phyloP scores from a whole-genome alignment of 257 asterid species.

The Salvia splendens region DNA sequence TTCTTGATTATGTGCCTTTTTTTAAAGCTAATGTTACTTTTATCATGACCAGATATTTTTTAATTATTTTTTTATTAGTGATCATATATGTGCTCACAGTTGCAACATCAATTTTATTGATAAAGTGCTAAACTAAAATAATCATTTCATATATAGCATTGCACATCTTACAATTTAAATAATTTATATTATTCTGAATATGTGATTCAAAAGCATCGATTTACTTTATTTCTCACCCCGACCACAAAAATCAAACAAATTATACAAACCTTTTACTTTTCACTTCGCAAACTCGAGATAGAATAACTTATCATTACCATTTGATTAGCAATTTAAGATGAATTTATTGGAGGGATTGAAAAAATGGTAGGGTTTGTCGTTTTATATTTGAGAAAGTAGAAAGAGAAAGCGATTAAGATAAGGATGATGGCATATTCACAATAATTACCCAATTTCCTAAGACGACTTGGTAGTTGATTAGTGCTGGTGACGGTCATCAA shows the following conservation, averaged over 20 bases:
- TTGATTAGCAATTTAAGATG: conserved; percentile 32
- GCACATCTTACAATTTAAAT: too few species aligned
- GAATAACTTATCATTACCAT: conserved; percentile 29
- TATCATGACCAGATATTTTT: background rate
- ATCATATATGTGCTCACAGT: background rate
- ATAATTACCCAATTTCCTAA: conserved; percentile 21
- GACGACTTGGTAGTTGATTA: conserved; percentile 7
- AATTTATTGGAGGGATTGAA: conserved; percentile 23
- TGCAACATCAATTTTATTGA: background rate
- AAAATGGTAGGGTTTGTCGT: conserved; percentile 19
- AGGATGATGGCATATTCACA: conserved; percentile 14
- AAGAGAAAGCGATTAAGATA: conserved; percentile 29
- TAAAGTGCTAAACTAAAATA: too few species aligned
- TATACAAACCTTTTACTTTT: background rate
- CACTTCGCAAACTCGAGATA: background rate
- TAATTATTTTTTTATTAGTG: background rate
- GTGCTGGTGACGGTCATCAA: conserved; percentile 24
- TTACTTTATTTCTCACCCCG: background rate
- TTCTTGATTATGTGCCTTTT: conserved; percentile 10
- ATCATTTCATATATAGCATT: too few species aligned
- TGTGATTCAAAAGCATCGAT: background rate
- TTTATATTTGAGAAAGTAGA: background rate
- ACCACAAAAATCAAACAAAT: background rate
- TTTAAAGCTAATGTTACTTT: background rate
- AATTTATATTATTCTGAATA: too few species aligned